These are phyloP conservation scores for Komagataella ulmi DNA, from an alignment of 805 yeast genomes.

Conservation along the genomic window DNA sequence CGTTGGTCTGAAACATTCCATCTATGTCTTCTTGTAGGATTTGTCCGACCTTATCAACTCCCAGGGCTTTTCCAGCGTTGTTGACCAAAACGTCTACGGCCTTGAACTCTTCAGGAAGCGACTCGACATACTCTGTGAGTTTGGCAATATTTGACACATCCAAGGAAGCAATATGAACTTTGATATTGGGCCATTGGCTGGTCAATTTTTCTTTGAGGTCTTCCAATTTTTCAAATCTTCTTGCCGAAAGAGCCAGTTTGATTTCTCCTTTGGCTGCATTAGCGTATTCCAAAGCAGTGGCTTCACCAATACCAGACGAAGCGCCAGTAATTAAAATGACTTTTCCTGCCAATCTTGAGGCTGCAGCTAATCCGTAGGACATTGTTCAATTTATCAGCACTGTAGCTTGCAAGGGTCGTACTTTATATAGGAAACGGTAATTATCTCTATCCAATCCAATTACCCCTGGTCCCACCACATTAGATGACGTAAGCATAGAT, in stretches of 20 bases:
- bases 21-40: slow-evolving; percentile 51
- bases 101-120: slow-evolving; percentile 30
- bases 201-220: slow-evolving; percentile 23
- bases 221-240: slow-evolving; percentile 34
- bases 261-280: slow-evolving; percentile 37
- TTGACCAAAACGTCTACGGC: slow-evolving; percentile 57
- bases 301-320: slow-evolving; percentile 88
- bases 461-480: not conserved
- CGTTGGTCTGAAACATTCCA: slow-evolving; percentile 78
- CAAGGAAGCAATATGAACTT: slow-evolving; percentile 20
- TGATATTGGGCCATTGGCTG: slow-evolving; percentile 18
- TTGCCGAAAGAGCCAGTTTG: slow-evolving; percentile 36
- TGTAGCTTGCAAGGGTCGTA: not conserved
- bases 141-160: slow-evolving; percentile 29
- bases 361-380: slow-evolving; percentile 65
- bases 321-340: slow-evolving; percentile 89
- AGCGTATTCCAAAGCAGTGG: slow-evolving; percentile 83
- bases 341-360: slow-evolving; percentile 70
- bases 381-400: slow-evolving; percentile 12
- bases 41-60: slow-evolving; percentile 63
- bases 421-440: not conserved
- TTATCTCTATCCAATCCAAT: not conserved
- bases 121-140: slow-evolving; percentile 27
- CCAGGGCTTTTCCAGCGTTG: slow-evolving; percentile 75
- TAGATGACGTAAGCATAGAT: not conserved